phyloP scores from a whole-genome alignment of 2,329 filamentous ascomycete species.

The Apiospora marii region DNA sequence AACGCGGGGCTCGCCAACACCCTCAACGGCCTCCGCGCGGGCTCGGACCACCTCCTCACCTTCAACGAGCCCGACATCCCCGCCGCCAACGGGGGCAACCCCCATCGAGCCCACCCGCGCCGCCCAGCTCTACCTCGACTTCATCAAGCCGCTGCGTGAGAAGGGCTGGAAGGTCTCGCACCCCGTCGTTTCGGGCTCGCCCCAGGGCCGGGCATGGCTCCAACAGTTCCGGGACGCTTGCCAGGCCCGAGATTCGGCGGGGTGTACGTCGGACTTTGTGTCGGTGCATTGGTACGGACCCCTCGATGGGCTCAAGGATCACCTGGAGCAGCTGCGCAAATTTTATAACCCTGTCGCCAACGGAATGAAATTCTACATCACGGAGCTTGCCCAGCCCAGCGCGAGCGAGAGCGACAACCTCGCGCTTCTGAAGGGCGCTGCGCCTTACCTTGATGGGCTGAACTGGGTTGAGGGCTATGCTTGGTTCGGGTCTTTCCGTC shows the following conservation, averaged over 20 bases:
- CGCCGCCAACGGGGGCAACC: constrained; percentile 47
- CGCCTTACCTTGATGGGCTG: constrained; percentile 49
- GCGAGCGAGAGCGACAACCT: constrained; percentile 4
- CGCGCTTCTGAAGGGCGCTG: constrained; percentile 41
- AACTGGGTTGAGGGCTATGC: constrained; percentile 47
- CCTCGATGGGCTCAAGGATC: constrained; percentile 44
- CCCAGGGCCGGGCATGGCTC: constrained; percentile 48
- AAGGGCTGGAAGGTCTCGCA: constrained; percentile 48
- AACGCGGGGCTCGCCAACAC: neutral
- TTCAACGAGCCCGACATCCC: constrained; percentile 54
- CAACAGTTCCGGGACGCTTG: constrained; percentile 50
- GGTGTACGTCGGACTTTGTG: constrained; percentile 50
- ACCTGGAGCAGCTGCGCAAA: constrained; percentile 44
- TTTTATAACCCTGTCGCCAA: constrained; percentile 41
- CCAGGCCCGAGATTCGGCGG: constrained; percentile 45
- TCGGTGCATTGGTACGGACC: constrained; percentile 52
- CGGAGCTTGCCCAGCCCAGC: constrained; percentile 49
- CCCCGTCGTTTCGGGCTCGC: constrained; percentile 49
- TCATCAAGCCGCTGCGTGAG: constrained; percentile 45
- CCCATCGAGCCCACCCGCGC: constrained; percentile 48
- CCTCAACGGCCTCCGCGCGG: neutral
- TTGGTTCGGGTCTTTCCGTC: constrained; percentile 48
- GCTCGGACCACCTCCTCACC: constrained; percentile 38
- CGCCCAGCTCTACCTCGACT: constrained; percentile 46
- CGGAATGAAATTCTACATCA: constrained; percentile 46